Evolutionary conservation across 768 basidiomycete genomes (phyloP), one percentile per base, ranked within the genome.

Genomic region (Pulveroboletus sp.): DNA sequence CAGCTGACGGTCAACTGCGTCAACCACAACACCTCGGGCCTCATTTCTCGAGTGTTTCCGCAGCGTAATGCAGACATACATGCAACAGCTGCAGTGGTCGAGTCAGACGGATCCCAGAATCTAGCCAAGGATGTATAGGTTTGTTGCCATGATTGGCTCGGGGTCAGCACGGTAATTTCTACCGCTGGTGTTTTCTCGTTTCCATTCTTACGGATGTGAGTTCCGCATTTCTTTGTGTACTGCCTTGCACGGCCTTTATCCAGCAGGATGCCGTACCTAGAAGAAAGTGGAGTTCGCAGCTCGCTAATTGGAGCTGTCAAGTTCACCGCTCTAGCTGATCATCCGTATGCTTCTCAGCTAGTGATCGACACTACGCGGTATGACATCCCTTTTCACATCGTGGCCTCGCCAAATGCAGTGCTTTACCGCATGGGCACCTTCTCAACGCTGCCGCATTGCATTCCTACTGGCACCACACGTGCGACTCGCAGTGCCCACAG

Each of bases 121-220:
- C 21, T 21, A 21, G 21, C 21, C 21, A 21, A 3, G 21, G 21
- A 21, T 21, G 21, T 21, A 21, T 21, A 21, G 21, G 21, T 21
- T 21, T 21, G 21, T 21, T 28, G 27, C 8, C 27, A 28, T 28
- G 27, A 28, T 28, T 28, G 27, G 27, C 8, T 11, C 31, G 31
- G 17, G 9, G 39, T 10, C 12, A 12, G 36, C 36, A 43, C 46
- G 9, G 24, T 39, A 38, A 47, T 30, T 53, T 15, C 35, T 46
- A 54, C 46, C 32, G 15, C 14, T 5, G 21, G 27, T 32, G 4
- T 6, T 28, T 28, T 28, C 32, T 35, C 32, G 17, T 50, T 56
- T 51, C 58, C 46, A 56, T 51, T 59, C 8, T 32, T 26, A 14
- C 44, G 36, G 40, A 39, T 31, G 41, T 30, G 43, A 44, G 21